Conservation (phyloP, 441 rosid species). For the Arabidopsis lyrata region DNA sequence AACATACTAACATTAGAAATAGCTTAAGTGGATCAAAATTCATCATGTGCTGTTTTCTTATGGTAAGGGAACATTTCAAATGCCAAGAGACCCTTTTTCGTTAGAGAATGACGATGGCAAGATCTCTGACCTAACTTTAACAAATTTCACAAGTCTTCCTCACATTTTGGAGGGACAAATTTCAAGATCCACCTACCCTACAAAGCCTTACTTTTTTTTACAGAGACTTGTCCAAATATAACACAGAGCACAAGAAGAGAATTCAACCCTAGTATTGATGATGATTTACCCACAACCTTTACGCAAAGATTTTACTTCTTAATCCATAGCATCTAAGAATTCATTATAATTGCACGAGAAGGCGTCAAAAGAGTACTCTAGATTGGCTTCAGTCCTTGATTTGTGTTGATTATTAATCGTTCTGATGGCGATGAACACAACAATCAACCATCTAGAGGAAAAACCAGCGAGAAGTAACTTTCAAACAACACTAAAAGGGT, state of each 20-base stretch:
- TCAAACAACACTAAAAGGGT: conserved; percentile 6
- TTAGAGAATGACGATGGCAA: neutral
- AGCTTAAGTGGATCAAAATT: no score
- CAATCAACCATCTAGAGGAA: conserved; percentile 3
- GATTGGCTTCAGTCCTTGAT: neutral
- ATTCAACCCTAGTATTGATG: neutral
- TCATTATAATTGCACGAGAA: neutral
- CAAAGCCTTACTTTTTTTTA: neutral
- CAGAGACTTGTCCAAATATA: neutral
- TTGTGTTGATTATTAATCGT: neutral
- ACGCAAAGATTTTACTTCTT: neutral
- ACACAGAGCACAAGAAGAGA: neutral
- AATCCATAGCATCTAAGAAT: neutral
- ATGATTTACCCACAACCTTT: neutral
- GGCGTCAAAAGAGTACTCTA: neutral
- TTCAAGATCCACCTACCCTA: neutral
- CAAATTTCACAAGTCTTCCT: neutral
- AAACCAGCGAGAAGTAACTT: neutral
- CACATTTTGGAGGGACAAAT: neutral
- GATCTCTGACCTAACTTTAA: neutral
- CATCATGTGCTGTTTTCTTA: no score
- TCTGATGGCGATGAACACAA: neutral
- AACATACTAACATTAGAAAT: no score
- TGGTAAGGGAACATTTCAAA: neutral
- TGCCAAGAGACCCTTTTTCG: neutral